Percentiles rank a stretch among this genome's conserved stretches.
Evolutionary conservation across 2,329 filamentous ascomycete species (phyloP).

Genomic region (Alternaria alternata): DNA sequence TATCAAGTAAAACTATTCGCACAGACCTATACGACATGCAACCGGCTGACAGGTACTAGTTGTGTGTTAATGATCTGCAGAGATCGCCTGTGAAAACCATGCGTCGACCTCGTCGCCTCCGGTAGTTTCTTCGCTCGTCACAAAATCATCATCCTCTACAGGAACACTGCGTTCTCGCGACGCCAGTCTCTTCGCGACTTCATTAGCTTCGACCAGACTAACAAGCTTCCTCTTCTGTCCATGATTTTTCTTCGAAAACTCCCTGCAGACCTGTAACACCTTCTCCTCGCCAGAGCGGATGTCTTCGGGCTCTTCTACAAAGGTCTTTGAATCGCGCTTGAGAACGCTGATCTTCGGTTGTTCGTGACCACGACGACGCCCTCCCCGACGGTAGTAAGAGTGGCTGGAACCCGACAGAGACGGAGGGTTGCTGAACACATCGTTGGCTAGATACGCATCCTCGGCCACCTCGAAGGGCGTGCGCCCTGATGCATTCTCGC

Average conservation of each 20-base stretch:
- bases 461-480: constrained; percentile 75
- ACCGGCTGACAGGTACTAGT: not conserved
- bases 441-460: constrained; percentile 59
- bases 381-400: too few relatives aligned
- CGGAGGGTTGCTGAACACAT: constrained; percentile 35
- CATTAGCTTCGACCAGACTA: constrained; percentile 66
- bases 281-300: constrained; percentile 15
- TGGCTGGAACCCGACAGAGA: not conserved
- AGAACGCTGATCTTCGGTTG: not conserved
- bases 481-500: constrained; percentile 78
- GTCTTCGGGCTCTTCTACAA: constrained; percentile 23
- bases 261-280: constrained; percentile 52
- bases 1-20: not conserved
- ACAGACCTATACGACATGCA: not conserved
- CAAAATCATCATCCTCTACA: constrained; percentile 34
- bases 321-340: constrained; percentile 21
- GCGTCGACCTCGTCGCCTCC: constrained; percentile 8
- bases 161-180: constrained; percentile 62
- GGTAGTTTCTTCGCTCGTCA: constrained; percentile 38
- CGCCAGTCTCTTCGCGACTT: constrained; percentile 64
- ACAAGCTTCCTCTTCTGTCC: constrained; percentile 62
- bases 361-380: not conserved
- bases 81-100: not conserved
- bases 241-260: constrained; percentile 32
- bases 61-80: not conserved